Conservation (phyloP, 768 basidiomycete genomes). For the Termitomyces sp. region DNA sequence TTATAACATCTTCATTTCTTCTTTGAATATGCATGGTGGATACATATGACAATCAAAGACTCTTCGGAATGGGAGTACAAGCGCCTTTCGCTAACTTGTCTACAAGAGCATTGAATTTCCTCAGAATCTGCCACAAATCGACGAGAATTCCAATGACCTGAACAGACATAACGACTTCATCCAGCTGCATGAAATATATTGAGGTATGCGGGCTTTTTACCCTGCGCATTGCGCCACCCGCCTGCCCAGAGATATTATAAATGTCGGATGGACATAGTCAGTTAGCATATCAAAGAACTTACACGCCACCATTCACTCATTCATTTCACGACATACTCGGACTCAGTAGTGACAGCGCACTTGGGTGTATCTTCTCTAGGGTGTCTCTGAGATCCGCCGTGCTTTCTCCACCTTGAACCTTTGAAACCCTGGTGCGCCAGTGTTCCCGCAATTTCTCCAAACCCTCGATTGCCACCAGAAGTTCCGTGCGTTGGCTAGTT, state of each 20-base stretch:
- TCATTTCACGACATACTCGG: constrained; percentile 4
- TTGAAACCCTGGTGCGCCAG: not conserved
- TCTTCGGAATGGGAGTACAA: not conserved
- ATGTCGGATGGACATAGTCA: not conserved
- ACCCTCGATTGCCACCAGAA: constrained; percentile 14
- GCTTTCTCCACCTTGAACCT: too few relatives aligned
- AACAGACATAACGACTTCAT: not conserved
- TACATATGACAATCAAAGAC: not conserved
- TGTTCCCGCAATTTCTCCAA: not conserved
- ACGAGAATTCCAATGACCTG: not conserved
- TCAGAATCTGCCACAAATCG: constrained; percentile 1
- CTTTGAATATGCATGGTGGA: not conserved
- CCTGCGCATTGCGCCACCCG: constrained; percentile 3
- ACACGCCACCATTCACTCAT: constrained; percentile 6
- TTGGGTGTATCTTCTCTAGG: not conserved
- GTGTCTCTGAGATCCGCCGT: not conserved
- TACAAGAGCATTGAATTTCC: not conserved
- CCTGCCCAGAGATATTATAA: not conserved
- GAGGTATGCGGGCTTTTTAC: constrained; percentile 4
- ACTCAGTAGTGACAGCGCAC: constrained; percentile 3
- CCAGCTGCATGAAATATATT: constrained; percentile 4
- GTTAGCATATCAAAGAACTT: not conserved
- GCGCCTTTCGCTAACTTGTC: not conserved
- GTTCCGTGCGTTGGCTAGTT: constrained; percentile 17
- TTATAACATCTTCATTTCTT: not conserved